A percentile compares a stretch with the other conserved stretches of the same genome.
phyloP scores from a whole-genome alignment of 169 alveolate species.

The Blepharisma undulans region DNA sequence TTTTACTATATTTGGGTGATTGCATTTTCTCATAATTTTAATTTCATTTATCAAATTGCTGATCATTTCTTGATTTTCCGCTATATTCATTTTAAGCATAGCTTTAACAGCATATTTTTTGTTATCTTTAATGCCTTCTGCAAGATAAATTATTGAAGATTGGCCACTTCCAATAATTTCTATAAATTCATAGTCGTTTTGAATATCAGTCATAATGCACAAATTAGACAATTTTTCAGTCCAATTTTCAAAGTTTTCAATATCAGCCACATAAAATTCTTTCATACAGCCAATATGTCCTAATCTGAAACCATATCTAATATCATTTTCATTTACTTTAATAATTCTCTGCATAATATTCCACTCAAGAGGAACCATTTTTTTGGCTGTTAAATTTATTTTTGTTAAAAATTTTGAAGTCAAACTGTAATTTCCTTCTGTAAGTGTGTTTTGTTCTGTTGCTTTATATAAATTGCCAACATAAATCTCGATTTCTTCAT shows the following conservation, averaged over 20 bases:
- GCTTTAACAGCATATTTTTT: neutral
- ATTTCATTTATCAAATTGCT: slow-evolving; percentile 90
- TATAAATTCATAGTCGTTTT: neutral
- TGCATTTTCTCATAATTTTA: slow-evolving; percentile 77
- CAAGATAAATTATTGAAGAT: neutral
- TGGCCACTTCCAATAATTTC: neutral
- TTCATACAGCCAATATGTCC: neutral
- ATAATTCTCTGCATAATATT: neutral
- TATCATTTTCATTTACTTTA: neutral
- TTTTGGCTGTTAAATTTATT: neutral
- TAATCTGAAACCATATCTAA: neutral
- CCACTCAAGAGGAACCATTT: neutral
- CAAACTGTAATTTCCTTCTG: neutral
- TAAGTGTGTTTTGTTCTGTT: neutral
- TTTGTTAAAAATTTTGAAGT: neutral
- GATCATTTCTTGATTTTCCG: neutral
- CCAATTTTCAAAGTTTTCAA: neutral
- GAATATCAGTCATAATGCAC: neutral
- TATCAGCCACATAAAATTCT: neutral
- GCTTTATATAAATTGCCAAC: neutral
- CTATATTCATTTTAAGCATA: neutral
- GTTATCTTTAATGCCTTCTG: neutral
- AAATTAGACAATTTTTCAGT: neutral
- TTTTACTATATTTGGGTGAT: slow-evolving; percentile 26
- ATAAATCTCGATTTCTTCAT: neutral